phyloP scores from a whole-genome alignment of 208 protist genomes.

The Entamoeba histolytica region DNA sequence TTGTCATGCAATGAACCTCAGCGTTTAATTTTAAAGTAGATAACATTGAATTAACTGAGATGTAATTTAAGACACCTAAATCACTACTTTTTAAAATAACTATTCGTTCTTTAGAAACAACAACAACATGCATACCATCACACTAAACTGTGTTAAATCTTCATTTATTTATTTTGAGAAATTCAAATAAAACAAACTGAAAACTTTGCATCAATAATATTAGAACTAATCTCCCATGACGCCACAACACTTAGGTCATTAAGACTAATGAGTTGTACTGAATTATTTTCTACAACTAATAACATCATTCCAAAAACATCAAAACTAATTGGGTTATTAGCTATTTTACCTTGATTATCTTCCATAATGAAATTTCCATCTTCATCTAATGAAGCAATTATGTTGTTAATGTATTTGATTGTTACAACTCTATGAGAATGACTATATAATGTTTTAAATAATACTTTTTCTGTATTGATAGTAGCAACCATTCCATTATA shows the following conservation, averaged over 20 bases:
- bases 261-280: not conserved
- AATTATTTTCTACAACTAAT: not conserved
- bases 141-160: not conserved
- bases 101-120: not conserved
- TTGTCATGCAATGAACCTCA: not conserved
- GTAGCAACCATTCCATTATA: not conserved
- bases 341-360: not conserved
- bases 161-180: not conserved
- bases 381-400: not conserved
- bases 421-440: not conserved
- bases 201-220: not conserved
- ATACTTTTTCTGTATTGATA: not conserved
- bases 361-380: not conserved
- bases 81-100: not conserved
- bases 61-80: not conserved
- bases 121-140: not conserved
- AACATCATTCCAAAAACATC: not conserved
- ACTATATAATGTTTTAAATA: not conserved
- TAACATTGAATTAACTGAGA: not conserved
- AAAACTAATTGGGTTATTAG: not conserved
- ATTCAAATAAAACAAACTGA: not conserved
- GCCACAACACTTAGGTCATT: not conserved
- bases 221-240: not conserved
- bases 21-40: not conserved
- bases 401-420: not conserved